Conservation (phyloP, 108 stramenopile species). For the Pseudonitzschia pungens region DNA sequence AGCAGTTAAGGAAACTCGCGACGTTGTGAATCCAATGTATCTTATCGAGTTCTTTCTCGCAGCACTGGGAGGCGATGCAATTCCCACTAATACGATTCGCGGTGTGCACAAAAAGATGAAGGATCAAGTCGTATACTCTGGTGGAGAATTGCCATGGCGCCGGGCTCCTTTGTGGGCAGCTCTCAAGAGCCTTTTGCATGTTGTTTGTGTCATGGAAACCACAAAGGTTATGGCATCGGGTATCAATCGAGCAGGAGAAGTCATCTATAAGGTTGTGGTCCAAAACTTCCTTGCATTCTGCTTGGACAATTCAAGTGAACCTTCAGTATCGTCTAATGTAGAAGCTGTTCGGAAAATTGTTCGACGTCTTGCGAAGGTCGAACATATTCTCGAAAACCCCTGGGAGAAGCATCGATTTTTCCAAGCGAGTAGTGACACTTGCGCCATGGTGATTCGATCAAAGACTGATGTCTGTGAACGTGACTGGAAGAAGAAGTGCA, state of each 20-base stretch:
- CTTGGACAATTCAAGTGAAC: neutral
- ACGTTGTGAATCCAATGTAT: neutral
- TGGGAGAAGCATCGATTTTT: neutral
- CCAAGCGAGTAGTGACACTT: neutral
- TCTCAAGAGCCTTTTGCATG: conserved; percentile 6
- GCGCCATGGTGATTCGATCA: neutral
- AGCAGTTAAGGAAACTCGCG: neutral
- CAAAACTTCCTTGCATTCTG: conserved; percentile 8
- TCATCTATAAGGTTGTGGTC: neutral
- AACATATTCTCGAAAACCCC: neutral
- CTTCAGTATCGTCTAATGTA: neutral
- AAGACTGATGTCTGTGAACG: neutral
- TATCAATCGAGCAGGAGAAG: neutral
- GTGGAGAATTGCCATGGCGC: neutral
- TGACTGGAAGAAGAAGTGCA: neutral
- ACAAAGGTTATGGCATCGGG: neutral
- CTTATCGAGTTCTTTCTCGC: neutral
- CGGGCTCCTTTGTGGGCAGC: conserved; percentile 6
- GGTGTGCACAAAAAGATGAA: conserved; percentile 9
- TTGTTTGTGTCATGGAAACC: conserved; percentile 2
- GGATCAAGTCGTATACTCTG: neutral
- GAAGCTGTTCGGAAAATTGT: conserved; percentile 9
- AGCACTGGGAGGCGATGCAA: neutral
- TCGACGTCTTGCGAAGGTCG: conserved; percentile 1
- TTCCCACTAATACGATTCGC: neutral